Conservation (phyloP, 805 yeast species). For the Hyphopichia homilentoma region DNA sequence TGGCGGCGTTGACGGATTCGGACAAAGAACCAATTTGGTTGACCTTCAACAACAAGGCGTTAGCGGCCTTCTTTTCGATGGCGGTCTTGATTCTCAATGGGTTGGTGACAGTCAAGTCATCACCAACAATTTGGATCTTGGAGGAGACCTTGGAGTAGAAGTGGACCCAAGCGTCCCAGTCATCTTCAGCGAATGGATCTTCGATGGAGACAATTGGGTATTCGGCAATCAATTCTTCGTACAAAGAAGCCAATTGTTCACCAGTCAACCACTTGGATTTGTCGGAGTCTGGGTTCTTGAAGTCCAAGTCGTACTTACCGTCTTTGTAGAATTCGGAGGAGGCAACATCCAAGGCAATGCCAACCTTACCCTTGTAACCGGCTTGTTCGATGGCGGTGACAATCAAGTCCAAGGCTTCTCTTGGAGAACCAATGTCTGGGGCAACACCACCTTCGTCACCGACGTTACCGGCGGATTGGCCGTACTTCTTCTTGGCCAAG, state of each 20-base stretch:
- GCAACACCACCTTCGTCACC: constrained; percentile 99
- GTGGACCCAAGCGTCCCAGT: constrained; percentile 97
- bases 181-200: constrained; percentile 99
- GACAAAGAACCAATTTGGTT: constrained; percentile 97
- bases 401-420: constrained; percentile 95
- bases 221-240: constrained; percentile 72
- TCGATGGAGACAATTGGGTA: constrained; percentile 98
- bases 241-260: constrained; percentile 79
- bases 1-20: constrained; percentile 96
- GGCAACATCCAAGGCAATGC: constrained; percentile 94
- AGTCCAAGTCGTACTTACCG: constrained; percentile 96
- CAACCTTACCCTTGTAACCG: constrained; percentile 91
- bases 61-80: constrained; percentile 93
- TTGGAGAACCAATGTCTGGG: constrained; percentile 92
- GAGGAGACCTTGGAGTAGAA: constrained; percentile 68
- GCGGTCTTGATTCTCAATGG: constrained; percentile 92
- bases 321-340: constrained; percentile 97
- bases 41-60: constrained; percentile 93
- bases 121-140: constrained; percentile 89
- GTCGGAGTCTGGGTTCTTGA: constrained; percentile 95
- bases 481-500: constrained; percentile 91
- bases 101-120: constrained; percentile 98
- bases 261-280: constrained; percentile 88
- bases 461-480: constrained; percentile 98
- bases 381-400: constrained; percentile 85